Base-by-base conservation (phyloP, 2,329 filamentous ascomycete species). In the Colletotrichum siamense region DNA sequence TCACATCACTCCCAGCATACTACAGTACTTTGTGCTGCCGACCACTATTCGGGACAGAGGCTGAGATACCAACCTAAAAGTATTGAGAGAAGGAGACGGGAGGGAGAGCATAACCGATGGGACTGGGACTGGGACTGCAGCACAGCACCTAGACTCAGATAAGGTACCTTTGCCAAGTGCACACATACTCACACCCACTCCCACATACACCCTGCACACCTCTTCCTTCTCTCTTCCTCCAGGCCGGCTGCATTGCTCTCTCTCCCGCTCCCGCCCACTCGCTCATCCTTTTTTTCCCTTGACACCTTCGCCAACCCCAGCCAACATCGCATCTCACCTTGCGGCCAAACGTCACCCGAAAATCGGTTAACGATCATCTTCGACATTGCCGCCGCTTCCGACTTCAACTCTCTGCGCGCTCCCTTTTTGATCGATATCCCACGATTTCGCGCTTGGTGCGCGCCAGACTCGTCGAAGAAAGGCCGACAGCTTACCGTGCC, bases 331-430 rank as follows among this genome's bases (percentile, higher is more conserved):
- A 73, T 78, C 80, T 62, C 79, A 86, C 78, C 80, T 61, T 79
- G 85, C 86, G 85, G 80, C 84, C 75, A 82, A 84, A 77, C 79
- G 79, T 68, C 79, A 79, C 69, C 78, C 80, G 67, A 80, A 80
- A 62, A 79, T 81, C 69, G 34, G 66, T 44, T 22, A 55, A 59
- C 55, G 57, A 52, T 49, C 64, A 36, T 34, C 26, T 61, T 32
- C 70, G 24, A 28, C 44, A 28, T 26, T 34, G 16, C 49, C 36
- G 28, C 49, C 22, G 22, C 10, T 15, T 22, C 30, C 49, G 62
- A 44, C 52, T 32, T 36, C 5, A 12, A 32, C 55, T 64, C n/a
- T 13, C 62, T 32, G 32, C 70, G 39, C 24, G 13, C 57, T 36
- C 16, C 18, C 16, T 57, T 15, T 26, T 59, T 28, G n/a, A 39